Percentiles rank a stretch among this genome's conserved stretches.
Conservation (phyloP, 768 basidiomycete species). For the Lyophyllum decastes region DNA sequence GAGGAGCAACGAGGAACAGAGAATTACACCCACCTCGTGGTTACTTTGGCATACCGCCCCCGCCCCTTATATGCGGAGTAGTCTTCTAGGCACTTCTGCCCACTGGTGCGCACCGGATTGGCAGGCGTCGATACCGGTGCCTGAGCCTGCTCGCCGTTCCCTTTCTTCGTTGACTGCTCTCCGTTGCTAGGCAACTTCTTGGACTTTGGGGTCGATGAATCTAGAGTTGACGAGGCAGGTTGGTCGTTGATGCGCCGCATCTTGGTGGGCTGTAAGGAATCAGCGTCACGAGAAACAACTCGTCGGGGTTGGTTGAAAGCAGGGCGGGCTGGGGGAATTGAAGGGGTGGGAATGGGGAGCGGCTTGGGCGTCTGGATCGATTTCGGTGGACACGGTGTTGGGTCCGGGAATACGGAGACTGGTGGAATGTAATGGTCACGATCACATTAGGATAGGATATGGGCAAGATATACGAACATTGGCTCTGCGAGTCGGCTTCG, state of each 20-base stretch:
- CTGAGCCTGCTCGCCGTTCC: slow-evolving; percentile 8
- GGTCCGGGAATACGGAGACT: slow-evolving; percentile 16
- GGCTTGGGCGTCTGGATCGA: neutral
- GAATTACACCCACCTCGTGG: slow-evolving; percentile 27
- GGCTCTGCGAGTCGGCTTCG: slow-evolving; percentile 22
- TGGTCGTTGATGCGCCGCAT: slow-evolving; percentile 12
- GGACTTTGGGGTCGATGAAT: neutral
- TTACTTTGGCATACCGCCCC: slow-evolving; percentile 54
- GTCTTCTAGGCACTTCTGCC: slow-evolving; percentile 30
- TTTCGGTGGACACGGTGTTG: slow-evolving; percentile 13
- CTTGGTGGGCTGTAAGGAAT: slow-evolving; percentile 14
- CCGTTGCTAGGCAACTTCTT: neutral
- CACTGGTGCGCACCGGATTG: slow-evolving; percentile 17
- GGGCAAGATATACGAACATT: slow-evolving; percentile 6
- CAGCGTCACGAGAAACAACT: slow-evolving; percentile 16
- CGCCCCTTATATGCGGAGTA: slow-evolving; percentile 57
- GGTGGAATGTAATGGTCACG: neutral
- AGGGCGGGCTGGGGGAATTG: neutral
- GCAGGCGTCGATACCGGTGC: slow-evolving; percentile 22
- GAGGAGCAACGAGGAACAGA: neutral
- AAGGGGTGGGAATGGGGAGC: neutral
- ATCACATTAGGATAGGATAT: neutral
- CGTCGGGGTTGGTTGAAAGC: neutral
- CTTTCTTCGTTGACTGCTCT: slow-evolving; percentile 18
- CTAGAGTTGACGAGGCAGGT: neutral